phyloP scores from a whole-genome alignment of 352 stramenopile species.

The Globisporangium irregulare region DNA sequence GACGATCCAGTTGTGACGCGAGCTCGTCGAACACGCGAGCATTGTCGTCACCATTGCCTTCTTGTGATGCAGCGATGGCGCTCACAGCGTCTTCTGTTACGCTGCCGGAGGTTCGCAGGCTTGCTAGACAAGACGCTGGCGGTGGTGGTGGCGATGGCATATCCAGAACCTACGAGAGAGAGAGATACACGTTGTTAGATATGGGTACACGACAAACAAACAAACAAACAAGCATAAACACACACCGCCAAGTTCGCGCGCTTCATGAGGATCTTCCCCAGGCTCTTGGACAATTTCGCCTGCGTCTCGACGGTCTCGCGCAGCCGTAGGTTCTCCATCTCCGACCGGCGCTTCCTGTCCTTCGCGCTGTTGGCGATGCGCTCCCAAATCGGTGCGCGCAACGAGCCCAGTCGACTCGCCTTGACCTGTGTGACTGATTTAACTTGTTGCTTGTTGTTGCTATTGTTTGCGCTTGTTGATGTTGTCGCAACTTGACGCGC shows the following conservation, averaged over 20 bases:
- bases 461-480: neutral
- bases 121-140: neutral
- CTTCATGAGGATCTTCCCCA: slow-evolving; percentile 46
- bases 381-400: slow-evolving; percentile 31
- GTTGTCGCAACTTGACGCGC: neutral
- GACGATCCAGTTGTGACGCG: neutral
- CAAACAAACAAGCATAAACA: neutral
- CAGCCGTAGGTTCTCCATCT: slow-evolving; percentile 59
- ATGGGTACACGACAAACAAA: neutral
- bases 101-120: neutral
- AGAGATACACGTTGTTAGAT: neutral
- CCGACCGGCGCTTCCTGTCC: slow-evolving; percentile 47
- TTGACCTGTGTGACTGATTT: neutral
- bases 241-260: slow-evolving; percentile 28
- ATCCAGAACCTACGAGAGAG: neutral
- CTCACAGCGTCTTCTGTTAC: neutral
- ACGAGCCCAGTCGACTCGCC: neutral
- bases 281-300: slow-evolving; percentile 43
- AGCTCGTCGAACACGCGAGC: neutral
- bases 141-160: neutral
- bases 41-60: neutral
- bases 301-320: slow-evolving; percentile 44
- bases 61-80: neutral
- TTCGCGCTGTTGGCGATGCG: slow-evolving; percentile 55
- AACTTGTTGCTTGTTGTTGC: neutral